phyloP scores from a whole-genome alignment of 1,139 yeast species.

The Yamadazyma taylorii region DNA sequence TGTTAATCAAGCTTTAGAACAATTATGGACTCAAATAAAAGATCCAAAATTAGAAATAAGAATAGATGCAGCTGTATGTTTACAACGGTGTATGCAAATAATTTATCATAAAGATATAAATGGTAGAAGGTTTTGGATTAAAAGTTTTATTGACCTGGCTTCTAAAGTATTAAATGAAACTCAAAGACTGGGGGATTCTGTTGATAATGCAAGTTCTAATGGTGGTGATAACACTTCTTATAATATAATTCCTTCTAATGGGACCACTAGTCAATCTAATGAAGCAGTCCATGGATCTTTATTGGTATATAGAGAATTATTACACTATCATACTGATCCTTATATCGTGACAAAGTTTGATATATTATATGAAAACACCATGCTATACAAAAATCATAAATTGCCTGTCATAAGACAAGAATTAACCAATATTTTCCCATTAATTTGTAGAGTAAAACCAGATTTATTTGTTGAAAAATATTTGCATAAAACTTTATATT shows the following conservation, averaged over 20 bases:
- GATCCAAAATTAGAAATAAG: conserved; percentile 77
- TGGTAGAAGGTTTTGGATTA: conserved; percentile 72
- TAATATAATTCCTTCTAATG: conserved; percentile 14
- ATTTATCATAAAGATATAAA: conserved; percentile 78
- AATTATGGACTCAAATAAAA: conserved; percentile 83
- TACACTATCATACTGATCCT: conserved; percentile 65
- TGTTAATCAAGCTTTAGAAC: conserved; percentile 75
- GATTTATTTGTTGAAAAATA: conserved; percentile 77
- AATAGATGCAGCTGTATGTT: conserved; percentile 79
- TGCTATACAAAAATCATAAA: conserved; percentile 76
- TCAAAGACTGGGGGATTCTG: background rate
- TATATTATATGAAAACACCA: conserved; percentile 73
- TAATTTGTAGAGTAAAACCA: conserved; percentile 77
- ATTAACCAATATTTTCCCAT: conserved; percentile 77
- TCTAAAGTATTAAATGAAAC: conserved; percentile 36
- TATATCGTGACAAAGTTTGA: conserved; percentile 56
- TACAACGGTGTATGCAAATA: conserved; percentile 75
- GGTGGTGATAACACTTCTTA: conserved; percentile 2
- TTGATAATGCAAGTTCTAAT: conserved; percentile 3
- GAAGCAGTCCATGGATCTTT: conserved; percentile 87
- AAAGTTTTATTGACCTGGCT: conserved; percentile 64
- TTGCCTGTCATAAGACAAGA: conserved; percentile 77
- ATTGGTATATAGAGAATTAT: conserved; percentile 76
- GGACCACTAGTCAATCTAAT: conserved; percentile 34
- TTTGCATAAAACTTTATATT: conserved; percentile 75